Percentiles rank a stretch among this genome's conserved stretches.
These are phyloP conservation scores for Trichoderma virens DNA, from an alignment of 495 filamentous ascomycete species.

Conservation along the genomic window DNA sequence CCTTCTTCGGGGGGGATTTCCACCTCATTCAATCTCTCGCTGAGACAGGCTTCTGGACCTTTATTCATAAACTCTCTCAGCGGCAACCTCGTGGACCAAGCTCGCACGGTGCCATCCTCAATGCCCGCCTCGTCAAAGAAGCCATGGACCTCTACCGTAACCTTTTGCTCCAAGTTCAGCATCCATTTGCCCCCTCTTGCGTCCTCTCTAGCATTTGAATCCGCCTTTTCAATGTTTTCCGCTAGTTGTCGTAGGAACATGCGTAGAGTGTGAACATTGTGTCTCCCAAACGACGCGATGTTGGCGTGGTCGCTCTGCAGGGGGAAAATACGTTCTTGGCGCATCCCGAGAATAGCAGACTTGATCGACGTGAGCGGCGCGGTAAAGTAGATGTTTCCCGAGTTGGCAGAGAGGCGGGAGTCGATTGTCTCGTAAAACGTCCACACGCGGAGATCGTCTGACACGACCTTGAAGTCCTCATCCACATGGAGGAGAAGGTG, in stretches of 20 bases:
- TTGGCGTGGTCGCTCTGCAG: constrained; percentile 51
- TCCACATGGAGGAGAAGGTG: constrained; percentile 40
- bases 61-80: constrained; percentile 42
- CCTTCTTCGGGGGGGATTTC: background rate
- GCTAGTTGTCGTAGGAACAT: constrained; percentile 45
- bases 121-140: constrained; percentile 51
- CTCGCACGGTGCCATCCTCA: constrained; percentile 29
- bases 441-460: constrained; percentile 58
- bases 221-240: background rate
- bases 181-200: constrained; percentile 32
- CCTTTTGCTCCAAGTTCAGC: constrained; percentile 41
- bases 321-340: constrained; percentile 48
- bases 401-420: constrained; percentile 42
- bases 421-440: constrained; percentile 59
- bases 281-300: constrained; percentile 48
- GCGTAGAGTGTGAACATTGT: constrained; percentile 39
- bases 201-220: constrained; percentile 27
- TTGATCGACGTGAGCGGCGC: constrained; percentile 57
- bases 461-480: constrained; percentile 49
- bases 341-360: constrained; percentile 47
- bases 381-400: constrained; percentile 35
- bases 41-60: constrained; percentile 35
- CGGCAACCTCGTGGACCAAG: constrained; percentile 36
- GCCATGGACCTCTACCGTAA: constrained; percentile 52
- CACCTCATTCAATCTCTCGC: constrained; percentile 32